Percentiles rank a stretch among this genome's conserved stretches.
phyloP scores from a whole-genome alignment of 2,329 filamentous ascomycete species.

The Pyrenophora teres region DNA sequence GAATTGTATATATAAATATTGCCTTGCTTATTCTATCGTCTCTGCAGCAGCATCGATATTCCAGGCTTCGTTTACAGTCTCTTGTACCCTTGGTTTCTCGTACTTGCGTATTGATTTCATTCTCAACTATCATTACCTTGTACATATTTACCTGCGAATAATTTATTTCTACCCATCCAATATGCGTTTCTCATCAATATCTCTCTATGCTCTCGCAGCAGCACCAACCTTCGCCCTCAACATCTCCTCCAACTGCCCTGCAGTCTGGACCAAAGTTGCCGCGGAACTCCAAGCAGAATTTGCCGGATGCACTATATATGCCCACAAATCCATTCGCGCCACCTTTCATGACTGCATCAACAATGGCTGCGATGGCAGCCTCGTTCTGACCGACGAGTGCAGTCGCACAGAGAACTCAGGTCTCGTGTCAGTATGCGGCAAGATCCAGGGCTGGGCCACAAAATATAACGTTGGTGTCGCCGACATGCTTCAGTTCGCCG shows the following conservation, averaged over 20 bases:
- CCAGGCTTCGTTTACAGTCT: neutral
- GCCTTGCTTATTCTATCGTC: neutral
- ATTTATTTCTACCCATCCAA: neutral
- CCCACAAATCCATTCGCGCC: conserved; percentile 29
- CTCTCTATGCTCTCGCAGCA: neutral
- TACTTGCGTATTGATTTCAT: no score
- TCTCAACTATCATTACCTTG: neutral
- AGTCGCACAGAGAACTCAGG: conserved; percentile 49
- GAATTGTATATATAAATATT: neutral
- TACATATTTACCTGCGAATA: neutral
- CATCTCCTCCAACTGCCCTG: conserved; percentile 16
- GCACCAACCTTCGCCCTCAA: neutral
- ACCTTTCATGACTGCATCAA: conserved; percentile 39
- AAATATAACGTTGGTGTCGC: conserved; percentile 44
- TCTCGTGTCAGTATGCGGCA: conserved; percentile 49
- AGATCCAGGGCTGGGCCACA: conserved; percentile 45
- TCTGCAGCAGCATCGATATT: neutral
- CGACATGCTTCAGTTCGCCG: conserved; percentile 38
- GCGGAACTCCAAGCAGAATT: conserved; percentile 23
- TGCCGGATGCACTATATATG: conserved; percentile 24
- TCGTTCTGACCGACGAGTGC: conserved; percentile 34
- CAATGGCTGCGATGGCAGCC: conserved; percentile 33
- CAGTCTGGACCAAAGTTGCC: conserved; percentile 25
- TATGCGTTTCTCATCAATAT: neutral
- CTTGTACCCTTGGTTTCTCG: neutral